Conservation (phyloP, 176 grass and related monocot species). For the Chloris gayana region DNA sequence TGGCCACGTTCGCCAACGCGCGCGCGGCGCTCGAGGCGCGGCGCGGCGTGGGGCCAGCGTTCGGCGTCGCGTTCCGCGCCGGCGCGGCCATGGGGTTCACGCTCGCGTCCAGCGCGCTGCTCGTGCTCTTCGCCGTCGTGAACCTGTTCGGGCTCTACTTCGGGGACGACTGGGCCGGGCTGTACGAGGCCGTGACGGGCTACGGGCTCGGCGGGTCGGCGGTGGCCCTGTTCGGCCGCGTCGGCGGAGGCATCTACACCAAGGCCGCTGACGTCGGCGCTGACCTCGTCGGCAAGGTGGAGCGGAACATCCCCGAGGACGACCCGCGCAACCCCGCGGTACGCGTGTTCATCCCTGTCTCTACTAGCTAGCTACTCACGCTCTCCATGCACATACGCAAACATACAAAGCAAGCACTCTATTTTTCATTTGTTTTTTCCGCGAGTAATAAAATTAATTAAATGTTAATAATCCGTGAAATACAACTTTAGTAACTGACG, state of each 20-base stretch:
- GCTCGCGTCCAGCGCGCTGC: slow-evolving; percentile 63
- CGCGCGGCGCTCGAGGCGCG: slow-evolving; percentile 65
- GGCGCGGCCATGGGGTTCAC: slow-evolving; percentile 80
- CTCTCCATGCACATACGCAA: too few species aligned
- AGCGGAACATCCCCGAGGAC: slow-evolving; percentile 80
- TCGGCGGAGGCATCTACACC: slow-evolving; percentile 83
- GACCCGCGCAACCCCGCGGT: slow-evolving; percentile 87
- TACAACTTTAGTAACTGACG: too few species aligned
- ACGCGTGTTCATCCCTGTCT: neutral
- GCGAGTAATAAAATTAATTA: too few species aligned
- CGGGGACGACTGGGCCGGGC: slow-evolving; percentile 66
- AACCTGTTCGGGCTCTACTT: slow-evolving; percentile 69
- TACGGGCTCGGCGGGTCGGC: slow-evolving; percentile 77
- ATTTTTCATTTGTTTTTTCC: too few species aligned
- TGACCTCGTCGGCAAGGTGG: slow-evolving; percentile 83
- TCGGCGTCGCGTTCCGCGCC: slow-evolving; percentile 55
- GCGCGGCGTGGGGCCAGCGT: slow-evolving; percentile 50
- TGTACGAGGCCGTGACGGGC: slow-evolving; percentile 71
- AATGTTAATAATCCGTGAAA: too few species aligned
- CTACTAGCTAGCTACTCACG: too few species aligned
- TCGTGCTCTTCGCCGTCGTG: slow-evolving; percentile 65
- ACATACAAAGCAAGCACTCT: too few species aligned
- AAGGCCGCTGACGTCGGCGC: slow-evolving; percentile 84
- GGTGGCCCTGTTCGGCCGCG: slow-evolving; percentile 75
- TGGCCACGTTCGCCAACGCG: slow-evolving; percentile 73